phyloP scores from a whole-genome alignment of 2,329 filamentous ascomycete species.

The Macroventuria anomochaeta region DNA sequence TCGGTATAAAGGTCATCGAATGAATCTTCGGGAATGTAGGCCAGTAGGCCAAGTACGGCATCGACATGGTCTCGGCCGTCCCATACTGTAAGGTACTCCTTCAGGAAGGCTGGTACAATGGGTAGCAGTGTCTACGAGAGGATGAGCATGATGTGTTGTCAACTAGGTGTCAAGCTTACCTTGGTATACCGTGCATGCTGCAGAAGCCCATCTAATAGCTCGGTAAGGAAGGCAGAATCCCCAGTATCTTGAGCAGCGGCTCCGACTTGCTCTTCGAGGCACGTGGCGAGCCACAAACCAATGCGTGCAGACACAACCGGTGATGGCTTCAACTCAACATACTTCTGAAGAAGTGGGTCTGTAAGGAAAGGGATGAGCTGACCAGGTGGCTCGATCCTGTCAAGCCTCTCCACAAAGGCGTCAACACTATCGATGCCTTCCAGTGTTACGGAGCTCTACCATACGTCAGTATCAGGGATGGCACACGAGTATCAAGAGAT shows the following conservation, averaged over 20 bases:
- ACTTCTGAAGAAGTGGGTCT: conserved; percentile 80
- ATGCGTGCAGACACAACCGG: conserved; percentile 38
- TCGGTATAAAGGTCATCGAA: conserved; percentile 56
- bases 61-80: conserved; percentile 42
- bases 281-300: conserved; percentile 48
- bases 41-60: conserved; percentile 60
- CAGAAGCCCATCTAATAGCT: conserved; percentile 43
- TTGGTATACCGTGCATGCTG: conserved; percentile 46
- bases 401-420: conserved; percentile 73
- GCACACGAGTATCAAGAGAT: conserved; percentile 6
- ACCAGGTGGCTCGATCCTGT: conserved; percentile 80
- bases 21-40: conserved; percentile 51
- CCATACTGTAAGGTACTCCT: conserved; percentile 47
- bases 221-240: conserved; percentile 31
- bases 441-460: conserved; percentile 57
- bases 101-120: conserved; percentile 42
- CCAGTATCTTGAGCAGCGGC: conserved; percentile 22
- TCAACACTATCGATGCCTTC: conserved; percentile 79
- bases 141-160: neutral
- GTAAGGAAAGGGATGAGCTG: conserved; percentile 79
- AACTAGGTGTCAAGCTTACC: conserved; percentile 23
- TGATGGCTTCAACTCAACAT: conserved; percentile 62
- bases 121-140: conserved; percentile 39
- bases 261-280: conserved; percentile 47
- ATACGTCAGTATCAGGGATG: conserved; percentile 14